Conservation (phyloP, 306 rosid species). For the Pachyrhizus erosus region DNA sequence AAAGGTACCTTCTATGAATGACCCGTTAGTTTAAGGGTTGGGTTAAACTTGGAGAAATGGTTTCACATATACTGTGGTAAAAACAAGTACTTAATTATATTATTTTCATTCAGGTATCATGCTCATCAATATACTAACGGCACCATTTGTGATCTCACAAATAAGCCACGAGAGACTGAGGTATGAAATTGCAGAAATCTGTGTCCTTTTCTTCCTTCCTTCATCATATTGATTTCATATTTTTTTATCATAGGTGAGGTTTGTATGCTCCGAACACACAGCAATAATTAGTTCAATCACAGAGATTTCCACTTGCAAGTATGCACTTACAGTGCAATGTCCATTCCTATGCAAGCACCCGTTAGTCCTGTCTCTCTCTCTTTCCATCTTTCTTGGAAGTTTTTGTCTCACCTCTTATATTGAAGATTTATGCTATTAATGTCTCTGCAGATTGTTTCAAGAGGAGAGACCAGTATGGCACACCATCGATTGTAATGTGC, state of each 20-base stretch:
- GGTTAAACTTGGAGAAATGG: slow-evolving; percentile 24
- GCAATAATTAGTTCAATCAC: slow-evolving; percentile 89
- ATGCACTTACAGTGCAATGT: slow-evolving; percentile 89
- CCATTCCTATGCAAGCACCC: slow-evolving; percentile 93
- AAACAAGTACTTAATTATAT: slow-evolving; percentile 32
- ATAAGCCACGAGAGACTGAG: slow-evolving; percentile 91
- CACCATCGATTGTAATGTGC: slow-evolving; percentile 79
- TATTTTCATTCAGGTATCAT: slow-evolving; percentile 68
- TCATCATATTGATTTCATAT: slow-evolving; percentile 31
- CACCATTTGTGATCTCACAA: slow-evolving; percentile 88
- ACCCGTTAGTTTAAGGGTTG: neutral
- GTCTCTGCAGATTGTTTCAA: slow-evolving; percentile 75
- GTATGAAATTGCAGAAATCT: slow-evolving; percentile 50
- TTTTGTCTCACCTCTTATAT: neutral
- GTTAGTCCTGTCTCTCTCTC: slow-evolving; percentile 58
- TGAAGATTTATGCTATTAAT: slow-evolving; percentile 16
- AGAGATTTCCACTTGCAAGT: slow-evolving; percentile 96
- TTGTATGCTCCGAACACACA: slow-evolving; percentile 88
- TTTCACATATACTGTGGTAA: slow-evolving; percentile 26
- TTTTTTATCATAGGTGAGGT: slow-evolving; percentile 73
- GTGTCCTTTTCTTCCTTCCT: neutral
- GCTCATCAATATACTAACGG: slow-evolving; percentile 94
- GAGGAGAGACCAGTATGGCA: slow-evolving; percentile 92
- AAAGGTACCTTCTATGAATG: slow-evolving; percentile 62
- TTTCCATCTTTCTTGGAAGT: slow-evolving; percentile 34